These are phyloP conservation scores for Nevesoporus exiguus DNA, from an alignment of 768 basidiomycete genomes.

Conservation along the genomic window DNA sequence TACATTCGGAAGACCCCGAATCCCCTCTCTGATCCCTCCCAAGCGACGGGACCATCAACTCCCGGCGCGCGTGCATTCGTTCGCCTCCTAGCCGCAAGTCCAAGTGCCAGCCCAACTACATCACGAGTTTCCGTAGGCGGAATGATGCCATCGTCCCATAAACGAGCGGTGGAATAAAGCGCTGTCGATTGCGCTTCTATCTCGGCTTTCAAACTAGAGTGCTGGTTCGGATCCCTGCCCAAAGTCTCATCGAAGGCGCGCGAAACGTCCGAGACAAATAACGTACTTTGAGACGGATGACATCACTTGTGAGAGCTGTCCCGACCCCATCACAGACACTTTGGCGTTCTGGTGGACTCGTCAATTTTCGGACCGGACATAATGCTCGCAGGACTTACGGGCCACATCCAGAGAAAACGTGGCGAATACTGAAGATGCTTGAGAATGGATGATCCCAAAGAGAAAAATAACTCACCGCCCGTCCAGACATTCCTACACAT, in stretches of 20 bases:
- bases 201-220: conserved; percentile 66
- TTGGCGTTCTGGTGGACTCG: conserved; percentile 66
- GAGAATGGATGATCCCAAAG: conserved; percentile 4
- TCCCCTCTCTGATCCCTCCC: conserved; percentile 68
- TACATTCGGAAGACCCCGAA: conserved; percentile 94
- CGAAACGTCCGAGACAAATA: neutral
- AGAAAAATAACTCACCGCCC: conserved; percentile 60
- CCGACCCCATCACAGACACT: conserved; percentile 93
- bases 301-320: conserved; percentile 93
- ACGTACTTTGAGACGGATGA: conserved; percentile 76
- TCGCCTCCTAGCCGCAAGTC: conserved; percentile 58
- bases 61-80: conserved; percentile 10
- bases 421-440: conserved; percentile 69
- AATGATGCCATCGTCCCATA: conserved; percentile 95
- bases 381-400: conserved; percentile 47
- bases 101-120: conserved; percentile 83
- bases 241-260: neutral
- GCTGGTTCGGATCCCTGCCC: conserved; percentile 73
- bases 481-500: conserved; percentile 79
- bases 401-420: conserved; percentile 98
- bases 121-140: conserved; percentile 85
- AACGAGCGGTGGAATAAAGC: conserved; percentile 82
- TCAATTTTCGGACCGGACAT: conserved; percentile 9
- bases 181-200: conserved; percentile 90
- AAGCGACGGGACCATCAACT: conserved; percentile 37